Conservation (phyloP, 306 rosid genomes). For the Quillaja saponaria region DNA sequence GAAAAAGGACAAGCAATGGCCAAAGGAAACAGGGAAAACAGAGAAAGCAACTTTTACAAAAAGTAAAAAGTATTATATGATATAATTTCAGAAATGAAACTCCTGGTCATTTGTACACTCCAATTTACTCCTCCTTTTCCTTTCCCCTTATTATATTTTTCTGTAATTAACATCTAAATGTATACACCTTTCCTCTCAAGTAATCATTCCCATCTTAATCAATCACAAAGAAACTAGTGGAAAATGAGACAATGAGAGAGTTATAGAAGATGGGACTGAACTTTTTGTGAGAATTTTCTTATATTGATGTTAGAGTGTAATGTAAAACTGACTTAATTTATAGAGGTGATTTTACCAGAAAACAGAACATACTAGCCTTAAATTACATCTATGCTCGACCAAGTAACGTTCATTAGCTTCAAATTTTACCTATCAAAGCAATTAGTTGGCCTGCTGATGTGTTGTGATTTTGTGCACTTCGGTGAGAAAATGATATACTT, state of each 20-base stretch:
- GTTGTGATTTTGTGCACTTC: conserved; percentile 11
- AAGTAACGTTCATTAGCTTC: conserved; percentile 25
- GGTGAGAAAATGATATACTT: conserved; percentile 25
- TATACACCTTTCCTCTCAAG: no score
- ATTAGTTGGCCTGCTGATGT: conserved; percentile 6
- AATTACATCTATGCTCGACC: conserved; percentile 24
- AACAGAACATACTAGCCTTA: conserved; percentile 28
- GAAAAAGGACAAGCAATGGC: conserved; percentile 1
- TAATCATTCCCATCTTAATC: no score
- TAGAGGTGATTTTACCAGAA: conserved; percentile 27
- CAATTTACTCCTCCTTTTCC: no score
- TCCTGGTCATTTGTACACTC: no score
- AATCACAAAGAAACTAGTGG: no score
- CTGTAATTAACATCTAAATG: not conserved
- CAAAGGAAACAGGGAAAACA: not conserved
- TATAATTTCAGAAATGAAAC: no score
- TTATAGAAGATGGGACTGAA: conserved; percentile 13
- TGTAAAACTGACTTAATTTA: conserved; percentile 32
- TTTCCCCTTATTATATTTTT: not conserved
- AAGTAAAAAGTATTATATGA: not conserved
- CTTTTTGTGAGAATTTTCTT: conserved; percentile 16
- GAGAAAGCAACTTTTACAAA: not conserved
- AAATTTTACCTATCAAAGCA: conserved; percentile 25
- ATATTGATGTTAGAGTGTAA: conserved; percentile 29
- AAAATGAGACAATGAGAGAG: not conserved